Evolutionary conservation across 495 filamentous ascomycete species (phyloP).

Genomic region (Geoglossum glabrum): DNA sequence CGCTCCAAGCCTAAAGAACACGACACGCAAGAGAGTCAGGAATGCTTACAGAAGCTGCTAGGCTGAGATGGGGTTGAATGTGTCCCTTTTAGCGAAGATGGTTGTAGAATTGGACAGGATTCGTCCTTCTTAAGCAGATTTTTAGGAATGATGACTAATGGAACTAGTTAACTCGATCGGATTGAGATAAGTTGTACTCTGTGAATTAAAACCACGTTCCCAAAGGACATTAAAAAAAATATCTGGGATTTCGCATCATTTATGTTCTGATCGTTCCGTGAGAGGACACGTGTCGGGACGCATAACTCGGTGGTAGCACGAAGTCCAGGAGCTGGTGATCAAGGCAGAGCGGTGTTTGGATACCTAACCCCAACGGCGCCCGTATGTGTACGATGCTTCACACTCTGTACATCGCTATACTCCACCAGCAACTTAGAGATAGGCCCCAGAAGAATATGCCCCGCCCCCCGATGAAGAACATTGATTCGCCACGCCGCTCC

Average conservation of each 20-base stretch:
- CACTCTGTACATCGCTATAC: too few species aligned
- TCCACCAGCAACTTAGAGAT: too few species aligned
- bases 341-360: not conserved
- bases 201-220: too few species aligned
- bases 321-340: not conserved
- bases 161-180: not conserved
- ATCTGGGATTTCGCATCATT: not conserved
- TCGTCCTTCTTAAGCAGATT: not conserved
- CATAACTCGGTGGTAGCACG: not conserved
- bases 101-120: constrained; percentile 1
- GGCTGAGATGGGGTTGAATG: not conserved
- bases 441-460: too few species aligned
- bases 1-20: not conserved
- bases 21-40: not conserved
- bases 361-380: too few species aligned
- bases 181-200: too few species aligned
- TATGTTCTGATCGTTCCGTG: not conserved
- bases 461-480: too few species aligned
- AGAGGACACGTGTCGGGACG: not conserved
- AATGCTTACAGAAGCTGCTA: not conserved
- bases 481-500: too few species aligned
- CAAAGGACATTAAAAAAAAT: not conserved
- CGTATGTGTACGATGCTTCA: too few species aligned
- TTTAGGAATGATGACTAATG: constrained; percentile 3
- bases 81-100: not conserved